These are phyloP conservation scores for Podospora pseudopauciseta DNA, from an alignment of 495 filamentous ascomycete species.

Conservation along the genomic window DNA sequence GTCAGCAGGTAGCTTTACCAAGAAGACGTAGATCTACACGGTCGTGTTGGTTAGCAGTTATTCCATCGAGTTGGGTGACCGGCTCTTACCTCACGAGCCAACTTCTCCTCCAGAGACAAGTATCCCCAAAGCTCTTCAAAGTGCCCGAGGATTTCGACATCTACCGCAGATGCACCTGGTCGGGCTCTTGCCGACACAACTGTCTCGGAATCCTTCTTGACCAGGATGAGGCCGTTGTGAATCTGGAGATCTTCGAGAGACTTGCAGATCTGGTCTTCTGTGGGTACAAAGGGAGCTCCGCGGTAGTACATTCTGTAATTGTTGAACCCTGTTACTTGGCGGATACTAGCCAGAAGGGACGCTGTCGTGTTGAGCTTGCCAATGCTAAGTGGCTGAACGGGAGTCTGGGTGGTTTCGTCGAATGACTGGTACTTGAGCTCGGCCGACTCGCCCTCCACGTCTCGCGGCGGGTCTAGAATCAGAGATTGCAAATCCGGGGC, in stretches of 20 bases:
- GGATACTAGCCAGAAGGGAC: slow-evolving; percentile 61
- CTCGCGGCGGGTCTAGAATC: slow-evolving; percentile 36
- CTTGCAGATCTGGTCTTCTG: slow-evolving; percentile 46
- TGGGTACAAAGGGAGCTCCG: slow-evolving; percentile 46
- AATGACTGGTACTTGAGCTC: slow-evolving; percentile 72
- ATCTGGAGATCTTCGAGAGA: slow-evolving; percentile 57
- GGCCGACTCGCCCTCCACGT: slow-evolving; percentile 55
- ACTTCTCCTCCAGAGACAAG: slow-evolving; percentile 67
- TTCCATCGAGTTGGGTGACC: background rate
- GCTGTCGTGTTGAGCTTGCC: slow-evolving; percentile 67
- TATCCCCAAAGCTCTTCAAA: slow-evolving; percentile 83
- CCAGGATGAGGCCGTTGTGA: slow-evolving; percentile 59
- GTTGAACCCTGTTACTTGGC: slow-evolving; percentile 64
- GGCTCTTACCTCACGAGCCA: slow-evolving; percentile 60
- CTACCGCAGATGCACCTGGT: slow-evolving; percentile 52
- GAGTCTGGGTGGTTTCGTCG: slow-evolving; percentile 53
- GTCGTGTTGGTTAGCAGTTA: slow-evolving; percentile 24
- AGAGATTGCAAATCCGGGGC: slow-evolving; percentile 46
- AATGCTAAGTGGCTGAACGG: slow-evolving; percentile 56
- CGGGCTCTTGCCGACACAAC: slow-evolving; percentile 33
- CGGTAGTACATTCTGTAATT: slow-evolving; percentile 58
- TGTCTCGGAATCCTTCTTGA: slow-evolving; percentile 42
- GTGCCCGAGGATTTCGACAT: slow-evolving; percentile 75
- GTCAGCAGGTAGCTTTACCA: slow-evolving; percentile 69
- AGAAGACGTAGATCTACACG: slow-evolving; percentile 67